These are phyloP conservation scores for Pseudocercospora musae DNA, from an alignment of 2,329 filamentous ascomycete genomes.

Conservation along the genomic window DNA sequence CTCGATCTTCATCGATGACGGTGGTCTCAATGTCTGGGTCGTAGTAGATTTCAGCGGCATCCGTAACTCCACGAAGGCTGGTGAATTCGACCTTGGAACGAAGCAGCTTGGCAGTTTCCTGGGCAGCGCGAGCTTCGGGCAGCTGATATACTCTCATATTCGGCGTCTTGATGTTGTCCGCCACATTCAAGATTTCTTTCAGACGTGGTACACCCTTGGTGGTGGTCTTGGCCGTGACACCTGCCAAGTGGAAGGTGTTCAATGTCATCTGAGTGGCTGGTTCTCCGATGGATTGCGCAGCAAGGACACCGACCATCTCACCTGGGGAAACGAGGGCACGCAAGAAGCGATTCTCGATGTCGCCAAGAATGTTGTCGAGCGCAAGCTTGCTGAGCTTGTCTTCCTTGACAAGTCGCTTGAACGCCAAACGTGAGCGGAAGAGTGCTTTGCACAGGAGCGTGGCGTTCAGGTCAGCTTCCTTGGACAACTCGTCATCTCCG, in stretches of 20 bases:
- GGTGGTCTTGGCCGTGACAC: slow-evolving; percentile 99
- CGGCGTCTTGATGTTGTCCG: slow-evolving; percentile 96
- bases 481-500: slow-evolving; percentile 75
- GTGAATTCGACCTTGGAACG: slow-evolving; percentile 93
- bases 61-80: slow-evolving; percentile 84
- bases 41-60: slow-evolving; percentile 94
- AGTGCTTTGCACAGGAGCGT: slow-evolving; percentile 91
- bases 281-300: slow-evolving; percentile 97
- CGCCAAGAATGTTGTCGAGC: slow-evolving; percentile 87
- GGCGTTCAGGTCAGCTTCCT: slow-evolving; percentile 82
- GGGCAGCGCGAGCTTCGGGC: slow-evolving; percentile 57
- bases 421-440: slow-evolving; percentile 82
- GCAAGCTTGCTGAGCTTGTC: slow-evolving; percentile 86
- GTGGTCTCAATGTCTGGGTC: slow-evolving; percentile 86
- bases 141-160: slow-evolving; percentile 91
- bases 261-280: slow-evolving; percentile 99
- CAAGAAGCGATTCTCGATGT: slow-evolving; percentile 83
- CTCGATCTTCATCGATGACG: slow-evolving; percentile 78
- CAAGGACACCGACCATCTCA: slow-evolving; percentile 98
- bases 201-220: slow-evolving; percentile 97
- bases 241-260: slow-evolving; percentile 99
- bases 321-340: slow-evolving; percentile 83
- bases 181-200: slow-evolving; percentile 98
- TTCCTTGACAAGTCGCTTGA: slow-evolving; percentile 84
- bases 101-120: slow-evolving; percentile 78